phyloP scores from a whole-genome alignment of 805 yeast species.

The Schwanniomyces occidentalis region DNA sequence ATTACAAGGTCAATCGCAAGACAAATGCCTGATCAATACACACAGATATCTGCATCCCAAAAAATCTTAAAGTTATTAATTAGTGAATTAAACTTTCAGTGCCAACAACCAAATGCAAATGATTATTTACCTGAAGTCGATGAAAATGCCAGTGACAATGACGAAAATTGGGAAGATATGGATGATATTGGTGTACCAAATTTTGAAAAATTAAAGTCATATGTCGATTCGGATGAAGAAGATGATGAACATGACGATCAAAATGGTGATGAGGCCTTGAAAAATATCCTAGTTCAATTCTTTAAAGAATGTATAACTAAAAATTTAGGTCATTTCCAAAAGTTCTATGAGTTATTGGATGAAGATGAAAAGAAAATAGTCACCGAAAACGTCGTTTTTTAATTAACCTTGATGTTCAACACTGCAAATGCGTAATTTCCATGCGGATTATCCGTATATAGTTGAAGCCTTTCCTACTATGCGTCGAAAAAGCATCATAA shows the following conservation, averaged over 20 bases:
- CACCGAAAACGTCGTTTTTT: constrained; percentile 48
- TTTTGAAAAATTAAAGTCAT: constrained; percentile 61
- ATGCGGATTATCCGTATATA: too few species aligned
- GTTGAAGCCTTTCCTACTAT: too few species aligned
- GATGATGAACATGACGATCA: constrained; percentile 32
- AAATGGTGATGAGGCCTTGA: constrained; percentile 34
- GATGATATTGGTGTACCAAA: constrained; percentile 65
- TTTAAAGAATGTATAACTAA: constrained; percentile 56
- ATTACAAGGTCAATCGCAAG: constrained; percentile 85
- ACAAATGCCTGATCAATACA: constrained; percentile 58
- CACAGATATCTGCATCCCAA: constrained; percentile 64
- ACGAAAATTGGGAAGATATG: constrained; percentile 75
- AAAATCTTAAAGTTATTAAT: constrained; percentile 74
- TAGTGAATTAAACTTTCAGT: constrained; percentile 68
- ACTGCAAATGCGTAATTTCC: too few species aligned
- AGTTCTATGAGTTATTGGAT: constrained; percentile 46
- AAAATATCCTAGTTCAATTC: constrained; percentile 46
- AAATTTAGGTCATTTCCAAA: constrained; percentile 52
- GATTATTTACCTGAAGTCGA: constrained; percentile 31
- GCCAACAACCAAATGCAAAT: constrained; percentile 47
- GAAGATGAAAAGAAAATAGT: constrained; percentile 57
- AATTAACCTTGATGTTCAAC: too few species aligned
- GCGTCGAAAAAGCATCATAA: too few species aligned
- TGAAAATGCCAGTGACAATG: constrained; percentile 42
- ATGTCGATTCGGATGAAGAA: constrained; percentile 48